Base-by-base conservation (phyloP, 257 asterid genomes). In the Solanum pennellii region DNA sequence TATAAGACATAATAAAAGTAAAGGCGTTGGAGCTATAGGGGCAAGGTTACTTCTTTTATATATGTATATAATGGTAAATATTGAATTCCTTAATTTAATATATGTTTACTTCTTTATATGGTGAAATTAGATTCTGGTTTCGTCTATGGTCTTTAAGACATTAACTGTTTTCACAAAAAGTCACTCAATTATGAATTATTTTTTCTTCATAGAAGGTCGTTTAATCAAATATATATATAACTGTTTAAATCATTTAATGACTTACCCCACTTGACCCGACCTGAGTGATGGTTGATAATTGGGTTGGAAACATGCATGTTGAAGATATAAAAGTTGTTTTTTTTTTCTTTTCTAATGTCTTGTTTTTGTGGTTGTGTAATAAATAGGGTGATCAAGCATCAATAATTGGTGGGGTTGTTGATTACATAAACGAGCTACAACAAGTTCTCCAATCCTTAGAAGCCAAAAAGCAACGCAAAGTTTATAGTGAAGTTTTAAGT, bases 341-440 rank as follows among this genome's bases (percentile, higher is more conserved):
- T 23, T 25, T 6, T 1, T 11, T 33, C 27, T 77, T 5, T 4
- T n/a, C 29, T 56, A 56, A 12, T 49, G 29, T 47, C 4, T 18
- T 39, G 29, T 20, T 12, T 20, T 49, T 84, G 25, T 29, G 59
- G 18, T 23, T 82, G 47, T n/a, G 86, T 76, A 21, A 31, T 86
- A 27, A 12, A 9, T 84, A 96, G 99, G 98, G 97, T 15, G 99
- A 96, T 90, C 99, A 96, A 92, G 99, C 99, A 11, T 95, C 99
- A 41, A 95, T 96, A 82, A 95, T 96, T n/a, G 99, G 97, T 4
- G 99, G 98, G 72, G 99, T 96, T 9, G 94, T 93, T 83, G 91
- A 93, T 31, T 96, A 96, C 96, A 96, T 96, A 91, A 94, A 88
- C 65, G 99, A 96, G 89, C 73, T 95, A 25, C 99, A 95, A 83